Conservation (phyloP, 371 early-diverging fungal genomes). For the Rhizopus stolonifer region DNA sequence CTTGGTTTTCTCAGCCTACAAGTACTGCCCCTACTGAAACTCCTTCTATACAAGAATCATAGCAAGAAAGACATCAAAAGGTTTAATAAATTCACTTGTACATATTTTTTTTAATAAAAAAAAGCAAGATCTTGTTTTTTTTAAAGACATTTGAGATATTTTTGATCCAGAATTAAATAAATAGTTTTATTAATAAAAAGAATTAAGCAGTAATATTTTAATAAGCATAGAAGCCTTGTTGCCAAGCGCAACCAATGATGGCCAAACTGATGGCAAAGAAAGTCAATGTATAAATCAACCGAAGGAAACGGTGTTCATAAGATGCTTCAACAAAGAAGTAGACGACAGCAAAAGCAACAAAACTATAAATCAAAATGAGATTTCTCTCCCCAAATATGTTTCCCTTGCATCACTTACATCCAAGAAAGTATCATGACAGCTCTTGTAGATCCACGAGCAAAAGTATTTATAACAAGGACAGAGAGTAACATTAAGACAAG, state of each 20-base stretch:
- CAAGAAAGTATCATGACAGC: conserved; percentile 50
- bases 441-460: conserved; percentile 43
- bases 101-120: conserved; percentile 5
- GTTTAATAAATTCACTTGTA: conserved; percentile 6
- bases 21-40: neutral
- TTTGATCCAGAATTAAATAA: too few relatives aligned
- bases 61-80: conserved; percentile 4
- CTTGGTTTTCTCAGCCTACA: conserved; percentile 17
- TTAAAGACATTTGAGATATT: conserved; percentile 2
- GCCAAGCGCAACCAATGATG: conserved; percentile 41
- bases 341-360: conserved; percentile 46
- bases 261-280: conserved; percentile 43
- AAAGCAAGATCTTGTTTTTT: conserved; percentile 7
- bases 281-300: conserved; percentile 31
- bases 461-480: conserved; percentile 40
- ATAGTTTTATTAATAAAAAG: too few relatives aligned
- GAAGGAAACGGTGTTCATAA: conserved; percentile 37
- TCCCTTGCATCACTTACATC: too few relatives aligned
- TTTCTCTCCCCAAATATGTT: too few relatives aligned
- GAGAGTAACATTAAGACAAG: conserved; percentile 35
- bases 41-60: neutral
- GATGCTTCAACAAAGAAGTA: conserved; percentile 34
- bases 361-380: conserved; percentile 6
- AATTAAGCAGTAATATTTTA: too few relatives aligned
- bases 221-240: conserved; percentile 31